Percentiles rank a stretch among this genome's conserved stretches.
These are phyloP conservation scores for Jatropha multifida DNA, from an alignment of 441 rosid genomes.

Conservation along the genomic window DNA sequence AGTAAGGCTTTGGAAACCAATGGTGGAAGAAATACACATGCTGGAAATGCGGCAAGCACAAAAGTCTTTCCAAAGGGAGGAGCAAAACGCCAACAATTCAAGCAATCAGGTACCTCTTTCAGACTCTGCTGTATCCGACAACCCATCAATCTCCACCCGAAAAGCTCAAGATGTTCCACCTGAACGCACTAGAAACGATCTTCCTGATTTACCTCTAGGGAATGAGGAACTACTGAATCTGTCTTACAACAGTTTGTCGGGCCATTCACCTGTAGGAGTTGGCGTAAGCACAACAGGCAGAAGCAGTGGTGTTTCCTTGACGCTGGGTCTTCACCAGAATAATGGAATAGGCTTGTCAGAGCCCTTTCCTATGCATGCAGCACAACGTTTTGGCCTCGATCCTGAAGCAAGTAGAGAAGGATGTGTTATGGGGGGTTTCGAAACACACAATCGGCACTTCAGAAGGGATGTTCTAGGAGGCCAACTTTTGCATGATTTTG, in stretches of 20 bases:
- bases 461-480: conserved; percentile 65
- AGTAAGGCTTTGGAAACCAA: conserved; percentile 93
- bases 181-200: conserved; percentile 40
- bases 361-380: conserved; percentile 59
- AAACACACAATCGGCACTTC: conserved; percentile 59
- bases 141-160: conserved; percentile 41
- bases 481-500: conserved; percentile 77
- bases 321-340: conserved; percentile 85
- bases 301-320: conserved; percentile 56
- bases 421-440: conserved; percentile 53
- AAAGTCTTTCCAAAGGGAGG: conserved; percentile 41
- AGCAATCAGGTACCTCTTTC: conserved; percentile 30
- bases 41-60: conserved; percentile 68
- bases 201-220: conserved; percentile 27
- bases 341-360: conserved; percentile 45
- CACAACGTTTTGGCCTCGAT: conserved; percentile 66
- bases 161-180: conserved; percentile 44
- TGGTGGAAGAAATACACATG: conserved; percentile 92
- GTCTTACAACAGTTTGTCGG: conserved; percentile 39
- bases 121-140: conserved; percentile 30
- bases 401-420: conserved; percentile 48
- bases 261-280: conserved; percentile 42
- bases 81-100: conserved; percentile 34
- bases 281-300: conserved; percentile 36
- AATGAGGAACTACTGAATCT: conserved; percentile 36